Conservation (phyloP, 306 rosid species). For the Quillaja saponaria region DNA sequence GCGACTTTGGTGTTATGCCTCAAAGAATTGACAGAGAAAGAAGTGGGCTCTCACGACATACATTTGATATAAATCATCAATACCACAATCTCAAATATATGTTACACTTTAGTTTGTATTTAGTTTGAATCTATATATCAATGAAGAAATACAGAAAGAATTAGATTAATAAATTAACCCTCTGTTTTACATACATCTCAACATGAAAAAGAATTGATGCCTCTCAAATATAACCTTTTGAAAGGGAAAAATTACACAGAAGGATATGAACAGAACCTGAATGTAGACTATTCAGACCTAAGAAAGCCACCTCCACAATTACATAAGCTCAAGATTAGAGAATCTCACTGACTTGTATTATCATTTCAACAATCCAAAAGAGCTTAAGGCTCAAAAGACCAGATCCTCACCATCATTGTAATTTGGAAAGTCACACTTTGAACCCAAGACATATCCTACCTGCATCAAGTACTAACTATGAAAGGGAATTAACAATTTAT, state of each 20-base stretch:
- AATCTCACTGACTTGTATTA: conserved; percentile 2
- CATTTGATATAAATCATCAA: no score
- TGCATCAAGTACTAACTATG: conserved; percentile 31
- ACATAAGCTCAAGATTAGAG: neutral
- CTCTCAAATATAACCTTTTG: conserved; percentile 5
- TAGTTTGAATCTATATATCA: conserved; percentile 17
- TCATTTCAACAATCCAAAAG: conserved; percentile 9
- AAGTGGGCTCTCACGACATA: no score
- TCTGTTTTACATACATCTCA: neutral
- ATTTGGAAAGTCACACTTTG: conserved; percentile 81
- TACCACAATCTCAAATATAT: conserved; percentile 11
- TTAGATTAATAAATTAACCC: conserved; percentile 1
- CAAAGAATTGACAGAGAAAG: no score
- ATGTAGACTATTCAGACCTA: neutral
- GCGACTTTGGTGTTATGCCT: no score
- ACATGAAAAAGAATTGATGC: conserved; percentile 17
- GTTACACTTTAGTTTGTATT: neutral
- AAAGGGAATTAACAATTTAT: neutral
- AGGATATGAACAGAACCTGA: conserved; percentile 5
- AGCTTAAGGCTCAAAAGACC: conserved; percentile 32
- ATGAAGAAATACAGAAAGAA: conserved; percentile 4
- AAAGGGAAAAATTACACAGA: conserved; percentile 17
- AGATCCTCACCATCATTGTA: conserved; percentile 54
- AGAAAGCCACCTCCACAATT: conserved; percentile 3
- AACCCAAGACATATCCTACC: conserved; percentile 75